phyloP scores from a whole-genome alignment of 805 yeast species.

The Candida ipomoeae region DNA sequence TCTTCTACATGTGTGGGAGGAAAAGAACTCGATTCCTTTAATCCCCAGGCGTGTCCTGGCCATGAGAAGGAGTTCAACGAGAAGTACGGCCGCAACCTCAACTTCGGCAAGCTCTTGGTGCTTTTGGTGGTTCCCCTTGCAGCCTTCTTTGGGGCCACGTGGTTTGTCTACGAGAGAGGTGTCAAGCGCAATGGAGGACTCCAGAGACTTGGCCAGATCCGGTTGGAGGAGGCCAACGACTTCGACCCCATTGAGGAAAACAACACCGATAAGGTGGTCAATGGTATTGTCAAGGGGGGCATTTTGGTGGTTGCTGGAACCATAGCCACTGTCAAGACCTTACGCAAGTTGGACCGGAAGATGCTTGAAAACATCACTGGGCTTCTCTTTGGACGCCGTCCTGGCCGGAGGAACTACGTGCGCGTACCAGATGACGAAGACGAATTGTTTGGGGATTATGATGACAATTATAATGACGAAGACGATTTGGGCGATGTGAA shows the following conservation, averaged over 20 bases:
- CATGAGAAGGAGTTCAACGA: slow-evolving; percentile 59
- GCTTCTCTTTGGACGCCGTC: slow-evolving; percentile 31
- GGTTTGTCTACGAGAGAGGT: slow-evolving; percentile 77
- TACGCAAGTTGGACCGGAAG: slow-evolving; percentile 30
- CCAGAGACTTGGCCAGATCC: slow-evolving; percentile 76
- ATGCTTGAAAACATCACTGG: slow-evolving; percentile 30
- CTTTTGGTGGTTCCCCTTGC: slow-evolving; percentile 54
- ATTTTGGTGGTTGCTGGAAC: slow-evolving; percentile 43
- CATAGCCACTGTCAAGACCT: slow-evolving; percentile 31
- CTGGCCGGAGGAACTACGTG: slow-evolving; percentile 39
- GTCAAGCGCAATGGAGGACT: slow-evolving; percentile 76
- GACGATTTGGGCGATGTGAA: slow-evolving; percentile 22
- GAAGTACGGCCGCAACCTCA: slow-evolving; percentile 50
- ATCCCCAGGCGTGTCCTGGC: slow-evolving; percentile 82
- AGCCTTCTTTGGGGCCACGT: slow-evolving; percentile 49
- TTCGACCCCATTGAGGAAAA: slow-evolving; percentile 62
- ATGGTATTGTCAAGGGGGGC: slow-evolving; percentile 55
- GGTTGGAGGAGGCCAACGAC: slow-evolving; percentile 65
- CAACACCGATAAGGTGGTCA: slow-evolving; percentile 53
- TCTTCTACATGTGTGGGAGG: slow-evolving; percentile 86
- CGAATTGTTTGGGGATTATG: slow-evolving; percentile 39
- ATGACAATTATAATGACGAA: slow-evolving; percentile 39
- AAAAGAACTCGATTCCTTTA: slow-evolving; percentile 59
- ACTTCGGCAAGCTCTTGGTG: slow-evolving; percentile 47
- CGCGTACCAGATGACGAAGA: slow-evolving; percentile 41